Evolutionary conservation across 2,329 filamentous ascomycete genomes (phyloP).

Genomic region (Cladophialophora exuberans): DNA sequence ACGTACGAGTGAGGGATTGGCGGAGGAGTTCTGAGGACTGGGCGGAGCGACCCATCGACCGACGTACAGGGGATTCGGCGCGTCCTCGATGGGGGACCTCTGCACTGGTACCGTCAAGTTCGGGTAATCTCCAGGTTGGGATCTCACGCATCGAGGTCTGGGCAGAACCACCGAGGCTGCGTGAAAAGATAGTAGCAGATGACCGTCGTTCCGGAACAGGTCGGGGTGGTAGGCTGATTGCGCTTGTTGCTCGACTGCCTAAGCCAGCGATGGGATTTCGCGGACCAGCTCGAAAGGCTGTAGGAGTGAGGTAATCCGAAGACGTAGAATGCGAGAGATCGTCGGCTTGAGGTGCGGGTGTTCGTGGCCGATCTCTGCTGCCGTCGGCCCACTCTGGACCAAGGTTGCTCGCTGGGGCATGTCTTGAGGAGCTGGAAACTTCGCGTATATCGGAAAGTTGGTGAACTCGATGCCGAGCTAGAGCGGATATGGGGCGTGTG

Average conservation of each 20-base stretch:
- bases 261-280: conserved; percentile 12
- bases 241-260: conserved; percentile 29
- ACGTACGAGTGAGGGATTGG: conserved; percentile 52
- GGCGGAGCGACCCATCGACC: conserved; percentile 46
- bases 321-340: conserved; percentile 26
- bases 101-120: conserved; percentile 19
- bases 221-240: conserved; percentile 28
- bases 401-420: not conserved
- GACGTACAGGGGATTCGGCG: conserved; percentile 54
- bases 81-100: conserved; percentile 50
- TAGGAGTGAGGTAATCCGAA: conserved; percentile 26
- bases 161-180: conserved; percentile 19
- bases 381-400: conserved; percentile 20
- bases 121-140: conserved; percentile 32
- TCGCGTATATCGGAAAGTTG: conserved; percentile 32
- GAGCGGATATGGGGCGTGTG: conserved; percentile 25
- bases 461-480: conserved; percentile 27
- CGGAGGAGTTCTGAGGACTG: conserved; percentile 46
- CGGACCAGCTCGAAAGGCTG: conserved; percentile 9
- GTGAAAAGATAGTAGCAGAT: conserved; percentile 30
- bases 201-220: conserved; percentile 32
- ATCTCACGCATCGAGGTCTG: conserved; percentile 30
- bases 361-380: conserved; percentile 19
- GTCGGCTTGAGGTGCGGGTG: conserved; percentile 9
- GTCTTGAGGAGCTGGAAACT: conserved; percentile 28